Base-by-base conservation (phyloP, 257 asterid genomes). In the Forsythia suspensa region DNA sequence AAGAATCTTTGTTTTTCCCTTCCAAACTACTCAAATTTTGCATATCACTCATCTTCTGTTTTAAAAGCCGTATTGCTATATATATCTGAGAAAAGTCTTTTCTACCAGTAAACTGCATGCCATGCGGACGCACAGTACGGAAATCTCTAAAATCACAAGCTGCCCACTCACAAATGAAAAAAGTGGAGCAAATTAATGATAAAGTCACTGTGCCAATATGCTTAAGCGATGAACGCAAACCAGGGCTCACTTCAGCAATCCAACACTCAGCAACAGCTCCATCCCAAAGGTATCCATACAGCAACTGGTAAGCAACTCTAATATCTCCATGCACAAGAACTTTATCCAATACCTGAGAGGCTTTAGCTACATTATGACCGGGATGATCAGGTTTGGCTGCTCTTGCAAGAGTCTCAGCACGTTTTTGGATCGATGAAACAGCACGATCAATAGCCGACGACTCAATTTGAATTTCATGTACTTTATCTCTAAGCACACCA, bases 91-190 rank as follows among this genome's bases (percentile, higher is more conserved):
- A 89, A 81, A 88, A 85, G 80, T 96, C 99, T 80, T 90, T 96
- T 80, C 88, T 82, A 67, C 98, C 99, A 74, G 97, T 88, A 85
- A 96, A 90, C 90, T 91, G 94, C 84, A 89, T 67, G 76, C 92
- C 94, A 81, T 80, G 84, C 66, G 94, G 94, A 73, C 94, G 90
- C 24, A 81, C 87, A 71, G 85, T 70, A 34, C 97, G 97, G 79
- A 91, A 91, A 84, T 96, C 94, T 84, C 98, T 87, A 75, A 88
- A 96, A 76, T 94, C 97, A 86, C 97, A 94, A 44, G 98, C 90
- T 72, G 98, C 98, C 99, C 99, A 96, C 84, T 94, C 99, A 82
- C 97, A 96, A 69, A 96, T 87, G 86, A 90, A 93, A 84, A 94
- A 94, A 34, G 94, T 81, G 75, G 98, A 92, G 82, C 94, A 96